Conservation (phyloP, 805 yeast genomes). For the Schizosaccharomyces lindneri region DNA sequence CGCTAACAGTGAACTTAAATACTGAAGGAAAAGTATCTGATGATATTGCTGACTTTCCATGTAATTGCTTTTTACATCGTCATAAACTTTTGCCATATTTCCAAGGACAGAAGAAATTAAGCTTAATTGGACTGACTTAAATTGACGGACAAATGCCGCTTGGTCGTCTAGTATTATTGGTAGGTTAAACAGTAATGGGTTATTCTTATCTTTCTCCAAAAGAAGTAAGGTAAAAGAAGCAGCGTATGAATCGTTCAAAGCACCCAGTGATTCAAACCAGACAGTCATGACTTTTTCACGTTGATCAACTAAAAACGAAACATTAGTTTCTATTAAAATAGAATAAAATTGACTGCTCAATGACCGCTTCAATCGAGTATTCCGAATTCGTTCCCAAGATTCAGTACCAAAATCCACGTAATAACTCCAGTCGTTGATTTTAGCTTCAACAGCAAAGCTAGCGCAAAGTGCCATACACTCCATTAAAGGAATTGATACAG, state of each 20-base stretch:
- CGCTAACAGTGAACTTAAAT: background rate
- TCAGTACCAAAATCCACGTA: background rate
- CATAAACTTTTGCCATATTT: background rate
- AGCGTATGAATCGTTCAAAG: background rate
- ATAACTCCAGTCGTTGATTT: background rate
- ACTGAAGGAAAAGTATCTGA: background rate
- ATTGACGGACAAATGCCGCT: background rate
- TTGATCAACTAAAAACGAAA: background rate
- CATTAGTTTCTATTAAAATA: background rate
- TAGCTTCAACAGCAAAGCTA: background rate
- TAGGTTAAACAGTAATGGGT: background rate
- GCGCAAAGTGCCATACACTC: background rate
- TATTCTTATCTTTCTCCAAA: background rate
- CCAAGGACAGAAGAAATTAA: background rate
- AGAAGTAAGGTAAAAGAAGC: background rate
- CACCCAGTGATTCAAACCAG: background rate
- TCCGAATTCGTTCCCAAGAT: background rate
- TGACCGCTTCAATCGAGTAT: background rate
- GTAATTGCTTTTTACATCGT: background rate
- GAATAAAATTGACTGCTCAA: background rate
- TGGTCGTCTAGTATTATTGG: background rate
- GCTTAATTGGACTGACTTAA: background rate
- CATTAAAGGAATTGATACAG: background rate
- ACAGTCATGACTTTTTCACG: background rate
- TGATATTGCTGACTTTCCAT: background rate